Conservation (phyloP, 441 rosid species). For the Theobroma grandiflorum region DNA sequence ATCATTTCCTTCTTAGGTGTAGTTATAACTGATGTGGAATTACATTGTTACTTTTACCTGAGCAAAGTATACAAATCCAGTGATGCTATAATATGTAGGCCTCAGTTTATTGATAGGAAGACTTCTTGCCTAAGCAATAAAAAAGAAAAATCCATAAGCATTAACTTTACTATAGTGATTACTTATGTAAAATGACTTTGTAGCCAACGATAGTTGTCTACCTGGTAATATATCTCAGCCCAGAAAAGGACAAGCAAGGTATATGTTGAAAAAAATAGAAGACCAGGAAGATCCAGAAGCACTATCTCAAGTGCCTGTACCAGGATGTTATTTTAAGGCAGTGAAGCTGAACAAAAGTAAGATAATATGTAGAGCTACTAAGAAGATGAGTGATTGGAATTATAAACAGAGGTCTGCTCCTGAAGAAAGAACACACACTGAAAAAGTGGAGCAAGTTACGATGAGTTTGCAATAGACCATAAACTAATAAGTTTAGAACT, state of each 20-base stretch:
- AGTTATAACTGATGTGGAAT: background rate
- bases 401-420: background rate
- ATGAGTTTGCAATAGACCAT: background rate
- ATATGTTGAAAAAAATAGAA: slow-evolving; percentile 66
- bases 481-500: background rate
- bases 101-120: slow-evolving; percentile 62
- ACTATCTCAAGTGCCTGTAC: slow-evolving; percentile 54
- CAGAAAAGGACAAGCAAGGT: slow-evolving; percentile 65
- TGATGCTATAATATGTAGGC: slow-evolving; percentile 52
- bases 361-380: background rate
- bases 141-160: background rate
- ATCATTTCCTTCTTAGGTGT: background rate
- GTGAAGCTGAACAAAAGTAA: slow-evolving; percentile 9
- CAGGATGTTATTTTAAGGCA: slow-evolving; percentile 17
- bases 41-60: slow-evolving; percentile 47
- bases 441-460: background rate
- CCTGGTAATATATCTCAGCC: slow-evolving; percentile 79
- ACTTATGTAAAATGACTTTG: background rate
- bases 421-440: background rate
- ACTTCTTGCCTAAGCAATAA: slow-evolving; percentile 59
- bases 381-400: background rate
- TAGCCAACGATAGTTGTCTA: slow-evolving; percentile 15
- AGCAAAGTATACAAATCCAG: slow-evolving; percentile 49
- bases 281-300: slow-evolving; percentile 63
- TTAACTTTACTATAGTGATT: background rate